These are phyloP conservation scores for Cornus suecica DNA, from an alignment of 148 eudicot genomes.

Conservation along the genomic window DNA sequence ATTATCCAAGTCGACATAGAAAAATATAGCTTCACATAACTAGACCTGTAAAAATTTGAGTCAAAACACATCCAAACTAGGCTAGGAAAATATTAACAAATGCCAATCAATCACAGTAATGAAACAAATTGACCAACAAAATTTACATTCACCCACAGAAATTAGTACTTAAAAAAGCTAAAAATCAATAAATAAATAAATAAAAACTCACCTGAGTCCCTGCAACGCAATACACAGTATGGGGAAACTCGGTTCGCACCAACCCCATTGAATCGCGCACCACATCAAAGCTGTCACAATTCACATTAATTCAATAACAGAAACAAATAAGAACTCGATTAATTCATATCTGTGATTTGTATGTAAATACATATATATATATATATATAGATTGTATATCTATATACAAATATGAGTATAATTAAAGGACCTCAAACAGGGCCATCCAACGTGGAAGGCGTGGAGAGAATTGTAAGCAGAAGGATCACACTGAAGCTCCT, in stretches of 20 bases:
- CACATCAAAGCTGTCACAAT: conserved; percentile 72
- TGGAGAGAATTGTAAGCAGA: conserved; percentile 92
- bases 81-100: background rate
- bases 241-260: conserved; percentile 87
- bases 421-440: conserved; percentile 67
- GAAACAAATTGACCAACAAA: background rate
- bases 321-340: background rate
- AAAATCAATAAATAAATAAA: background rate
- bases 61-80: background rate
- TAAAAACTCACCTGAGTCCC: conserved; percentile 89
- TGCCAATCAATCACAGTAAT: background rate
- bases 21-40: background rate
- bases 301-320: background rate
- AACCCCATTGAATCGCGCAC: conserved; percentile 79
- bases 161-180: background rate
- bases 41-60: background rate
- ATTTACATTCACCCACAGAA: background rate
- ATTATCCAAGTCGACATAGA: background rate
- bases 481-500: conserved; percentile 89
- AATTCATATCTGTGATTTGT: background rate
- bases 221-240: conserved; percentile 68
- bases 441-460: conserved; percentile 92
- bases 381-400: background rate
- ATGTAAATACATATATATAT: too few relatives aligned
- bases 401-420: background rate